These are phyloP conservation scores for Dioscorea cayenensis DNA, from an alignment of 116 monocot species.

Conservation along the genomic window DNA sequence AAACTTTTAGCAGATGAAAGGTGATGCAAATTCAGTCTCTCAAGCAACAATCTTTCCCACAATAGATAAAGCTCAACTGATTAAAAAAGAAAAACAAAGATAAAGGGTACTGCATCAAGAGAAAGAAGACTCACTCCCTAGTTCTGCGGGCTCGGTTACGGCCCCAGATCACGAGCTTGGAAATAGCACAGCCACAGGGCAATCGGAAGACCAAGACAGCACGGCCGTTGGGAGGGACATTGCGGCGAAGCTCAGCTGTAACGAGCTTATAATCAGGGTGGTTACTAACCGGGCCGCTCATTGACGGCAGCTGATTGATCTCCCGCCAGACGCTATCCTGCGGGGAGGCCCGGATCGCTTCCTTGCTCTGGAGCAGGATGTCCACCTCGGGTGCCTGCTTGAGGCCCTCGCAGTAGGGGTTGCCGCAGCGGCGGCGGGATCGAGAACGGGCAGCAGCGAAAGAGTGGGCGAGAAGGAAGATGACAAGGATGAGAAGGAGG, in stretches of 20 bases:
- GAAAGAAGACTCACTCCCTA: conserved; percentile 55
- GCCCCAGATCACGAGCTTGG: conserved; percentile 87
- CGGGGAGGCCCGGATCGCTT: conserved; percentile 25
- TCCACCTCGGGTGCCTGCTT: conserved; percentile 72
- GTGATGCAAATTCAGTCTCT: too few species aligned
- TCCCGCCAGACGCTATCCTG: conserved; percentile 52
- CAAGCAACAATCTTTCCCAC: too few species aligned
- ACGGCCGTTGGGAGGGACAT: conserved; percentile 78
- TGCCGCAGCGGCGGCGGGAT: conserved; percentile 36
- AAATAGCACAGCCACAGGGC: conserved; percentile 71
- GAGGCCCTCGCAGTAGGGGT: conserved; percentile 51
- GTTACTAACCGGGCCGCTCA: conserved; percentile 70
- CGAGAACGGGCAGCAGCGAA: conserved; percentile 8
- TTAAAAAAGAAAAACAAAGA: not conserved
- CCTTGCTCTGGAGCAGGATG: conserved; percentile 77
- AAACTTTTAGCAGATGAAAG: too few species aligned
- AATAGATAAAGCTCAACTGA: too few species aligned
- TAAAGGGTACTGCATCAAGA: not conserved
- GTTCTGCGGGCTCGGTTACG: conserved; percentile 43
- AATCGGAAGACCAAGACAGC: conserved; percentile 82
- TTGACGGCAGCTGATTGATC: conserved; percentile 82
- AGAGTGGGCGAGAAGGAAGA: conserved; percentile 2
- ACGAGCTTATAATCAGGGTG: conserved; percentile 86
- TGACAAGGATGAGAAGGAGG: not conserved
- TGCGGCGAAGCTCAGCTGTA: conserved; percentile 55